Base-by-base conservation (phyloP, 2,329 filamentous ascomycete genomes). In the Talaromyces piceae region DNA sequence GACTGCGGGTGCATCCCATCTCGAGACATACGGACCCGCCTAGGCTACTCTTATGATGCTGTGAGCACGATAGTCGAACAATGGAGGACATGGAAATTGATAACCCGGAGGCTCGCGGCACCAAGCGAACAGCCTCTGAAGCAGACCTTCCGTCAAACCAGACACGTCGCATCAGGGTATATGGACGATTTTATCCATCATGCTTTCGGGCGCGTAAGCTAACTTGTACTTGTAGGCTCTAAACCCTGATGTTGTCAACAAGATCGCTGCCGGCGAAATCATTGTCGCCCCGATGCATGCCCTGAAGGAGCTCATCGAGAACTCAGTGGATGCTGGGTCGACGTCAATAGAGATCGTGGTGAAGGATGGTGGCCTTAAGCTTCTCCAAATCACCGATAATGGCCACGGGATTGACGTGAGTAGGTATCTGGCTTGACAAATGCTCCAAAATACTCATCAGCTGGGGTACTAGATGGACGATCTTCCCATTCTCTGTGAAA, bases 281-380 rank as follows among this genome's bases (percentile, higher is more conserved):
- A 98, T 98, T 54, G 90, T 98, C 45, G 91, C 93, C 2, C 94
- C 93, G 0, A 90, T 96, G 25, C 89, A 98, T 68, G 93, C 94
- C 3, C 71, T 98, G 52, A 98, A 98, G 70, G 93, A 98, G 67
- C 75, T 98, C 46, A 90, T 98, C 11, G 93, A 98, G 67, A 98
- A 98, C 62, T 86, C 93, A 3, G 90, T 98, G 13, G 94, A 98
- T 71, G 93, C 94, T n/a, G 91, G 93, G 4, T 88, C 93, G 3
- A 97, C 93, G 0, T 83, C 86, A 2, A 74, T 98, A 43, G 93
- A 98, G 64, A 85, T 98, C 16, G 67, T 96, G 3, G 87, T 95
- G 61, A 97, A 95, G 68, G 93, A 98, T 44, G 93, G 93, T 8
- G 93, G 94, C 0, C 76, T 98, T 56, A 98, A 97, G 68, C 74